phyloP scores from a whole-genome alignment of 1,284 basidiomycete genomes.

The Apiotrichum akiyoshidainum region DNA sequence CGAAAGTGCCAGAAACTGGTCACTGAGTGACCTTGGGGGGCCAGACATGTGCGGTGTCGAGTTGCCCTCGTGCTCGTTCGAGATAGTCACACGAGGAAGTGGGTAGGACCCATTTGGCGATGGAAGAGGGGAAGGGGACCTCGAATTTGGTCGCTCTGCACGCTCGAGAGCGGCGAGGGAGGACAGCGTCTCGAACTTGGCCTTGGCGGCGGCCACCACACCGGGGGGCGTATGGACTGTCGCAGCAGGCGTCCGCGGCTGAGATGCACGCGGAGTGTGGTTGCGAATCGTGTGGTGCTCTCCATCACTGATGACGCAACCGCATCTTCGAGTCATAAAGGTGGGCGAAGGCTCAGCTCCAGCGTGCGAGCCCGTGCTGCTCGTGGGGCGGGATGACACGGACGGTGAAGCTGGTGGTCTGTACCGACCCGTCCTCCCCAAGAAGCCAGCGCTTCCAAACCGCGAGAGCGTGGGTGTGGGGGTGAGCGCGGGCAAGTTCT shows the following conservation, averaged over 20 bases:
- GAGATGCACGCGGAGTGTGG: neutral
- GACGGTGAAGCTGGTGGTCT: neutral
- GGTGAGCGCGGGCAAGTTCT: neutral
- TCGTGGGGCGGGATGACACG: neutral
- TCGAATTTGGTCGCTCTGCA: neutral
- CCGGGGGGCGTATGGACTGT: neutral
- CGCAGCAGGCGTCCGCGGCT: neutral
- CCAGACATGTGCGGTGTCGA: neutral
- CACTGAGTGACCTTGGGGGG: neutral
- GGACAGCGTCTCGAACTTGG: neutral
- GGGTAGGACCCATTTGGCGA: neutral
- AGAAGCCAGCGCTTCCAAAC: neutral
- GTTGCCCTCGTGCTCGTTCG: neutral
- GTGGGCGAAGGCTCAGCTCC: neutral
- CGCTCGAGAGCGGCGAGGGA: neutral
- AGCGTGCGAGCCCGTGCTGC: neutral
- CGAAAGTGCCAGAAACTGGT: neutral
- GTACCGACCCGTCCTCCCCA: neutral
- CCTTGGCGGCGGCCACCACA: neutral
- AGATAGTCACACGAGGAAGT: neutral
- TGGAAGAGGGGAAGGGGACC: neutral
- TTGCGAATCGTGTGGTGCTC: neutral
- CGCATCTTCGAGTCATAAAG: neutral
- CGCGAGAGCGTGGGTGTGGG: neutral
- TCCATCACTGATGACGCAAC: neutral